phyloP scores from a whole-genome alignment of 2,329 filamentous ascomycete species.

The Epichloe aotearoae region DNA sequence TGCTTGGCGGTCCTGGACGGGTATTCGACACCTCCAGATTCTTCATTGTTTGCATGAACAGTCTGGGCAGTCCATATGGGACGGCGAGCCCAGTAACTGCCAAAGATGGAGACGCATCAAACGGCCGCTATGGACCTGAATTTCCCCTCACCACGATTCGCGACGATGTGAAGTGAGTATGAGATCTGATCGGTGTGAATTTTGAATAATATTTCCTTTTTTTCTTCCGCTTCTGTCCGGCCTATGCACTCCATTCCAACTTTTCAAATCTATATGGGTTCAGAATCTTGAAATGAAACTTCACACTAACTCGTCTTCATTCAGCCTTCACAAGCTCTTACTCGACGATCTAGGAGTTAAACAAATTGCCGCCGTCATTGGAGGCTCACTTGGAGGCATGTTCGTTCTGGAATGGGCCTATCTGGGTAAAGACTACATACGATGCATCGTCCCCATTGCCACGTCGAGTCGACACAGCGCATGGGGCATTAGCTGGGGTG shows the following conservation, averaged over 20 bases:
- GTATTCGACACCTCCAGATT: slow-evolving; percentile 74
- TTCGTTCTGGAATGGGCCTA: slow-evolving; percentile 88
- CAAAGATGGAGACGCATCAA: slow-evolving; percentile 63
- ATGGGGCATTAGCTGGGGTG: slow-evolving; percentile 85
- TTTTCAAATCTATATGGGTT: too few relatives aligned
- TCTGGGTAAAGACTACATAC: slow-evolving; percentile 74
- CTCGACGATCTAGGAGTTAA: slow-evolving; percentile 69
- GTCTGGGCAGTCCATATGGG: slow-evolving; percentile 72
- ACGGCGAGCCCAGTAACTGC: slow-evolving; percentile 81
- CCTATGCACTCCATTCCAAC: too few relatives aligned
- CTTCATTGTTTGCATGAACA: slow-evolving; percentile 80
- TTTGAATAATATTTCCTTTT: background rate
- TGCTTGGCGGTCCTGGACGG: slow-evolving; percentile 63
- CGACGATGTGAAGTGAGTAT: slow-evolving; percentile 78
- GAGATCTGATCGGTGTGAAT: background rate
- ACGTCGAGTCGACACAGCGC: slow-evolving; percentile 76
- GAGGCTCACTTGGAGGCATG: slow-evolving; percentile 81
- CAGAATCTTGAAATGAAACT: background rate
- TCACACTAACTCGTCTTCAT: slow-evolving; percentile 25
- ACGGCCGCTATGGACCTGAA: slow-evolving; percentile 80
- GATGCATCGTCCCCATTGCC: slow-evolving; percentile 68
- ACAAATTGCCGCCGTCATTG: slow-evolving; percentile 66
- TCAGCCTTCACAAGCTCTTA: slow-evolving; percentile 65
- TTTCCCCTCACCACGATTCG: slow-evolving; percentile 91
- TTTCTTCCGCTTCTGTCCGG: background rate